phyloP scores from a whole-genome alignment of 305 asterid genomes.

The Solanum hybrid region DNA sequence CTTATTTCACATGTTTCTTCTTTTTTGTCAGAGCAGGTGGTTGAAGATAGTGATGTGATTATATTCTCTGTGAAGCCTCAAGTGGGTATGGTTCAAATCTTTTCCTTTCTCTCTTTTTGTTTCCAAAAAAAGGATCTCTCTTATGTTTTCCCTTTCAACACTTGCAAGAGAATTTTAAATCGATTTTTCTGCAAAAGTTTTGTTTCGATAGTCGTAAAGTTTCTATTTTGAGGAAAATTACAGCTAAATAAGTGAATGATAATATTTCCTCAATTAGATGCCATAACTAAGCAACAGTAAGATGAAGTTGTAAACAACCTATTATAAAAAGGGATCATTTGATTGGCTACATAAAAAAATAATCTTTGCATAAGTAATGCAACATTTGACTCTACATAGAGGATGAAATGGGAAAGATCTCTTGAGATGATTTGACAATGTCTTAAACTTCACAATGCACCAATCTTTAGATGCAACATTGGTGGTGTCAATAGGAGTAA shows the following conservation, averaged over 20 bases:
- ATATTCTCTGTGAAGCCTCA: constrained; percentile 91
- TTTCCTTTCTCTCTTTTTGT: background rate
- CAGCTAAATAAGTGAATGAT: background rate
- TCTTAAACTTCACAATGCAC: background rate
- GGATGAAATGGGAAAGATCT: background rate
- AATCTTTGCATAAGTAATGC: background rate
- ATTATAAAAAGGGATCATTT: background rate
- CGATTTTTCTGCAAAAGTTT: background rate
- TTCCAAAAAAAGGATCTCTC: background rate
- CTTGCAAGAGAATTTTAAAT: background rate
- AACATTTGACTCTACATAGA: background rate
- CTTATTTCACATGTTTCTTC: constrained; percentile 1
- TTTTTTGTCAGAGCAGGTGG: constrained; percentile 49
- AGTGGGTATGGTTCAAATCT: constrained; percentile 44
- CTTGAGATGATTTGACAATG: background rate
- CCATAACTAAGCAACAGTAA: background rate
- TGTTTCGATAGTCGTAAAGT: background rate
- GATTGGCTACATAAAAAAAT: background rate
- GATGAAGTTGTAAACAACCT: background rate
- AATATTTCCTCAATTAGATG: background rate
- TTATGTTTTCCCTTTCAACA: background rate
- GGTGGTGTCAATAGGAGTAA: background rate
- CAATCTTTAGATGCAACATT: background rate
- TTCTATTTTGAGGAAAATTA: background rate
- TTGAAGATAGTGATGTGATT: constrained; percentile 73